Base-by-base conservation (phyloP, 164 flowering plant species). In the Kingdonia uniflora region DNA sequence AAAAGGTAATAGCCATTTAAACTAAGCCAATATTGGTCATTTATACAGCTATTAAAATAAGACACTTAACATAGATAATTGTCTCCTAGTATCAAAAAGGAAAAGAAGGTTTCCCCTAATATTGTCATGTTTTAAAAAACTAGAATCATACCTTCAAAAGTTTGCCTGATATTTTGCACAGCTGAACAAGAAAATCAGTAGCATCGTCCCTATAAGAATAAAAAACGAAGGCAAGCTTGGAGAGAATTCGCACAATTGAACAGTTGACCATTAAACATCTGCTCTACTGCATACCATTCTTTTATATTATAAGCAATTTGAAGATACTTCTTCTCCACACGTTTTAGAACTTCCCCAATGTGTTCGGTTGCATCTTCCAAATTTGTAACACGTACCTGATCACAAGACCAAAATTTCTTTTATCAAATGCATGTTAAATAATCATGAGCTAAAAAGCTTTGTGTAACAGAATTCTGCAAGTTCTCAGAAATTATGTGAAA, bases 311-410 rank as follows among this genome's bases (percentile, higher is more conserved):
- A 94, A 48, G 99, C 97, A 68, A 95, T 83, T 69, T 74, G 44
- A 33, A 94, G 58, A 71, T 94, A 95, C 69, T 76, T 78, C 74
- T 75, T 84, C 69, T 87, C 89, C 49, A 94, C 99, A 43, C 97
- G 95, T 47, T 72, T 79, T 67, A 94, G 58, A 47, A 94, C 97
- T 71, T 87, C 97, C 60, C 97, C 96, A 22, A 94, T 89, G 62
- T 94, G 99, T 61, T 89, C 96, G 55, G 95, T 42, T 60, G 97
- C 96, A 87, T 94, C 97, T 26, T 76, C 69, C 75, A 94, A 74
- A 67, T 94, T 94, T 49, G 97, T 65, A n/a, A 89, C 96, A 42
- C 97, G 89, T 40, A 92, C 99, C 99, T 91, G 62, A 37, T 48
- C 41, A 47, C 17, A 54, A 47, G 42, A 26, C 47, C 19, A 50